Evolutionary conservation across 176 grass and related monocot species (phyloP).

Genomic region (Aegilops tauschii): DNA sequence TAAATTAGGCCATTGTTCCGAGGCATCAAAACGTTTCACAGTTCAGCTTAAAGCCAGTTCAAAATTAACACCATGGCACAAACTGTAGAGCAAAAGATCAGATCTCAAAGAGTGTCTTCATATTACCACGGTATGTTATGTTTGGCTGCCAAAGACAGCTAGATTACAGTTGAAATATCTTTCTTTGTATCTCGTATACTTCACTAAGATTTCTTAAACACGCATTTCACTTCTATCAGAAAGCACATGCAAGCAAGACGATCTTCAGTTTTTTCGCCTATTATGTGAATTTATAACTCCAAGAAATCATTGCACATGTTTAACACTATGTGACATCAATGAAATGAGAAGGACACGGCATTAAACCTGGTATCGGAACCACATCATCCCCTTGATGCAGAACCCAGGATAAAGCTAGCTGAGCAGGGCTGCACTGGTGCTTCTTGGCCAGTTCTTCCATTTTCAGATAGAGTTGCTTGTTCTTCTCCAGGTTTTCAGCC

Average conservation of each 20-base stretch:
- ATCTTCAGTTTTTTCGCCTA: background rate
- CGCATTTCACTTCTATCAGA: background rate
- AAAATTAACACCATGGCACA: background rate
- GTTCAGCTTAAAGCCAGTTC: background rate
- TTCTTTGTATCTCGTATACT: background rate
- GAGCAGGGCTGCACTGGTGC: constrained; percentile 61
- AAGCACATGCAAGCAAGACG: background rate
- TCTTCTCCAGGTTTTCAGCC: constrained; percentile 70
- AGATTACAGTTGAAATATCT: background rate
- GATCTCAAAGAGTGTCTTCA: background rate
- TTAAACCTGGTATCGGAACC: constrained; percentile 77
- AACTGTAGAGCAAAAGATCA: background rate
- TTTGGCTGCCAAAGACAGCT: background rate
- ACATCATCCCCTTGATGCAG: constrained; percentile 81
- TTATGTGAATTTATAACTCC: background rate
- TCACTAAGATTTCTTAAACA: background rate
- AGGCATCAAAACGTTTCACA: background rate
- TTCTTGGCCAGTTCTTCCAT: constrained; percentile 56
- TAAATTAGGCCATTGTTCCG: background rate
- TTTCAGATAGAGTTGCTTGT: constrained; percentile 56
- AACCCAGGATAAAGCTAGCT: constrained; percentile 81
- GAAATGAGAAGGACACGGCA: background rate
- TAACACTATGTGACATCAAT: background rate
- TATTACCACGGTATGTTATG: background rate
- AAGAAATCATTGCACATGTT: background rate